These are phyloP conservation scores for Tolypocladium guangdongense DNA, from an alignment of 2,329 filamentous ascomycete genomes.

Conservation along the genomic window DNA sequence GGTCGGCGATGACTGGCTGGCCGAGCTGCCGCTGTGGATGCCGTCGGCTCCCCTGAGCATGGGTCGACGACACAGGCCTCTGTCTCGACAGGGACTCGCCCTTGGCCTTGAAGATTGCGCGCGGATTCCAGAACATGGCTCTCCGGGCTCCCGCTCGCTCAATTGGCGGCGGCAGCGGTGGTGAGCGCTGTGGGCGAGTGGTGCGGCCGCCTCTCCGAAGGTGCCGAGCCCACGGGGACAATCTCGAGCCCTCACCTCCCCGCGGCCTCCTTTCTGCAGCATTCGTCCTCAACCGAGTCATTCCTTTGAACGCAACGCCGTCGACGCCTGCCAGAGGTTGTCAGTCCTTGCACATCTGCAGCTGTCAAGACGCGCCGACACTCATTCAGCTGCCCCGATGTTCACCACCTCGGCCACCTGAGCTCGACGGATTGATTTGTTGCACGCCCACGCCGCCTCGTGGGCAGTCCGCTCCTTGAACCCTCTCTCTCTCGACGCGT, in stretches of 20 bases:
- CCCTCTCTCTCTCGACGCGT: neutral
- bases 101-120: neutral
- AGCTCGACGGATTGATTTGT: neutral
- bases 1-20: neutral
- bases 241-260: neutral
- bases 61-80: neutral
- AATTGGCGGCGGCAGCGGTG: no score
- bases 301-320: neutral
- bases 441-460: neutral
- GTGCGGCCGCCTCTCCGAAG: neutral
- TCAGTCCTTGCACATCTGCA: neutral
- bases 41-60: neutral
- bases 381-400: neutral
- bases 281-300: neutral
- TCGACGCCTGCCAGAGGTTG: neutral
- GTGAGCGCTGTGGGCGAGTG: neutral
- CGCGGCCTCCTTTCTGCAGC: neutral
- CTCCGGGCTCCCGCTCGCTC: no score
- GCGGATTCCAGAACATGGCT: no score
- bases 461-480: neutral
- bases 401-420: neutral
- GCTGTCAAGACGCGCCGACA: neutral
- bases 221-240: neutral
- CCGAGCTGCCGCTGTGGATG: neutral
- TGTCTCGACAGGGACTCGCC: neutral